Evolutionary conservation across 805 yeast species (phyloP), one percentile per base, ranked within the genome.

Genomic region (Naumovozyma dairenensis): DNA sequence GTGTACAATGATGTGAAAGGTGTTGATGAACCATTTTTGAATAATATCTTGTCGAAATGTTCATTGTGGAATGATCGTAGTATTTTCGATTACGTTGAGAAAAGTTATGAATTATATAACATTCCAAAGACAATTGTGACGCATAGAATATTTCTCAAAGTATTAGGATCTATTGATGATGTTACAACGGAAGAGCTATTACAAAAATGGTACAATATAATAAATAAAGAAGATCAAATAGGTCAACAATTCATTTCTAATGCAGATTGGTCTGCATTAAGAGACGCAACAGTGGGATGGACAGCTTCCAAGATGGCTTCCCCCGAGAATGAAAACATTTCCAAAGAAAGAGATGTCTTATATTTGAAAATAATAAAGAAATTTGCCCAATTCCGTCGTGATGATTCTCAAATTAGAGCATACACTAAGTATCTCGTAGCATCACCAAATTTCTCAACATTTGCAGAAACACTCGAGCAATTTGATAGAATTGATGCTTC

Each of bases 221-320:
- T 75, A 19, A 29, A 37, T 21, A 66, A 71, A 43, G 72, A 74
- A 38, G 69, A 67, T 16, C 51, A 53, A 25, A 65, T 63, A 34
- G 72, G 73, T 6, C 71, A 69, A 55, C 57, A 52, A 16, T 77
- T 74, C 52, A 74, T 80, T 45, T 84, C 86, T 4, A 74, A 73
- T 53, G 87, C 87, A 8, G 86, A 80, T 57, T 80, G 86, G 86
- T 77, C 82, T 17, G 79, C 86, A 2, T 55, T 80, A 34, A 72
- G 86, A 60, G 84, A 77, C 53, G 82, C 87, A 15, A 80, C 89
- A 2, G 38, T 53, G 6, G 39, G 45, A 3, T 48, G 49, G 48
- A 33, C 53, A n/a, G 47, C 45, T 21, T 5, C 10, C 9, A 18
- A 32, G 9, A 15, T 22, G n/a, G 16, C 13, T 6, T 10, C 13